phyloP scores from a whole-genome alignment of 1,284 basidiomycete genomes.

The Austroboletus niveus region DNA sequence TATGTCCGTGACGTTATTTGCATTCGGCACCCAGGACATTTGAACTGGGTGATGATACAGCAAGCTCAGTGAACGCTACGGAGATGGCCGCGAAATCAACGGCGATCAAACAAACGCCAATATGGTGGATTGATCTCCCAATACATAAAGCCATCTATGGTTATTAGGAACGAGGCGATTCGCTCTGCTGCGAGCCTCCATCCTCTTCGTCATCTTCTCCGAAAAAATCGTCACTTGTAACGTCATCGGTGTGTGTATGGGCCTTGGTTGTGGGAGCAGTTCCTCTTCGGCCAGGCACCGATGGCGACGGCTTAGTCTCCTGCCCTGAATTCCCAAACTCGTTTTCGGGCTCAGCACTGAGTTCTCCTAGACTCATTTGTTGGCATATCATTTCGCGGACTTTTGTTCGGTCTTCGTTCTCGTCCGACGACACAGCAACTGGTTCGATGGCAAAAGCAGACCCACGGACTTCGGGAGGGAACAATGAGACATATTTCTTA shows the following conservation, averaged over 20 bases:
- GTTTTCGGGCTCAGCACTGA: constrained; percentile 63
- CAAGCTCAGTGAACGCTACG: not conserved
- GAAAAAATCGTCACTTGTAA: constrained; percentile 49
- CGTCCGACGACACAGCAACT: constrained; percentile 11
- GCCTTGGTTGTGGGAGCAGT: constrained; percentile 4
- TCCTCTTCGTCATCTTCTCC: constrained; percentile 39
- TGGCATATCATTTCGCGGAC: constrained; percentile 58
- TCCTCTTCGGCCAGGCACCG: constrained; percentile 1
- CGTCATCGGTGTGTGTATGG: constrained; percentile 12
- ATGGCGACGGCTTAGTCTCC: constrained; percentile 13
- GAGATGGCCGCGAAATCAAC: not conserved
- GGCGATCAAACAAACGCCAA: not conserved
- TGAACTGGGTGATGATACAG: too few relatives aligned
- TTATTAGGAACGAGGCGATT: constrained; percentile 12
- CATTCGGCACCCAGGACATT: too few relatives aligned
- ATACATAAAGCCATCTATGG: not conserved
- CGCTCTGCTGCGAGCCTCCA: constrained; percentile 16
- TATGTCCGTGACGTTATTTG: too few relatives aligned
- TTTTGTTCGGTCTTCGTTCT: constrained; percentile 50
- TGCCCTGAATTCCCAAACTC: constrained; percentile 26
- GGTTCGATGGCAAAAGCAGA: constrained; percentile 26
- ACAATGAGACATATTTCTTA: constrained; percentile 84
- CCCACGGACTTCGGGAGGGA: constrained; percentile 64
- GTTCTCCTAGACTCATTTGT: constrained; percentile 63
- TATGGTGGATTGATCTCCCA: not conserved